phyloP scores from a whole-genome alignment of 2,329 filamentous ascomycete genomes.

The Hypoxylon sp. region DNA sequence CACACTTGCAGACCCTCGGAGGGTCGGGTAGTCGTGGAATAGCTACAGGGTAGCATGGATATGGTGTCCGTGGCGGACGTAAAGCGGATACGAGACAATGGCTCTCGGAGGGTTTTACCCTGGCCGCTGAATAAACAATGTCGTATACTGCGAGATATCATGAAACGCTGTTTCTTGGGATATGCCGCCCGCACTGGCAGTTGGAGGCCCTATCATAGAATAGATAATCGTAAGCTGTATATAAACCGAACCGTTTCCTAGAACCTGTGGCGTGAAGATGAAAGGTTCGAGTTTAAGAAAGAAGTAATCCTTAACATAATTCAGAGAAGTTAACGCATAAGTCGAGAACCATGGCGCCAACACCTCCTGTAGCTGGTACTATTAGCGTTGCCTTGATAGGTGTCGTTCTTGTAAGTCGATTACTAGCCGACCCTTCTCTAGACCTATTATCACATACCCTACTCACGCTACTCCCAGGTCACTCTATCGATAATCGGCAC shows the following conservation, averaged over 20 bases:
- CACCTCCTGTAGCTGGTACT: not conserved
- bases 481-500: conserved; percentile 39
- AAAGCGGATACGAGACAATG: not conserved
- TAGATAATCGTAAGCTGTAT: not conserved
- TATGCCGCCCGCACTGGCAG: not conserved
- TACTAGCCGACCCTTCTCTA: not conserved
- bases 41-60: not conserved
- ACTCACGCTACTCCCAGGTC: conserved; percentile 32
- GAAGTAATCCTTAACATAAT: not conserved
- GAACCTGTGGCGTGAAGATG: not conserved
- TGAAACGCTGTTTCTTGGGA: not conserved
- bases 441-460: not conserved
- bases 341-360: conserved; percentile 35
- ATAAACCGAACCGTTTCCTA: conserved; percentile 12
- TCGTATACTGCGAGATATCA: not conserved
- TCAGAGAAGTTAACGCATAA: not conserved
- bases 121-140: not conserved
- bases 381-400: conserved; percentile 25
- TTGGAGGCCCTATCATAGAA: not conserved
- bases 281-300: not conserved
- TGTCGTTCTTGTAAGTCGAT: conserved; percentile 30
- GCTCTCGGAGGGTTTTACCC: not conserved
- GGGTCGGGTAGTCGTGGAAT: conserved; percentile 11
- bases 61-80: not conserved
- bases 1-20: conserved; percentile 7